Evolutionary conservation across 2,329 filamentous ascomycete genomes (phyloP), one percentile per base, ranked within the genome.

Genomic region (Endoconidiophora laricicola): DNA sequence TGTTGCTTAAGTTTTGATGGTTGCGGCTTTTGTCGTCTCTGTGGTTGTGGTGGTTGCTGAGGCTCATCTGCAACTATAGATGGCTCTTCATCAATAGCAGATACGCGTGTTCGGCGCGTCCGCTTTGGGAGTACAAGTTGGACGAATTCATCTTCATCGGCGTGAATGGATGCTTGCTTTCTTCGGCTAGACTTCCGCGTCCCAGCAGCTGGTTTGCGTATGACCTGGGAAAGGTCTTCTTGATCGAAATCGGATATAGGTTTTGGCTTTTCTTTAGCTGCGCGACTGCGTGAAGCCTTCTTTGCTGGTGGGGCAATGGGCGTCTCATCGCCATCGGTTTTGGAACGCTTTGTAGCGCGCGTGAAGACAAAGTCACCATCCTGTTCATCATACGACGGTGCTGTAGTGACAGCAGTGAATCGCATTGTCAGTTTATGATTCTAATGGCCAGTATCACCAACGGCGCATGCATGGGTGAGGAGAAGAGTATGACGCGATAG

Each of bases 361-460:
- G 79, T 78, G 61, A 87, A 88, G 52, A 78, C 70, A 58, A 88
- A 88, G 55, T 84, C 84, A 58, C 83, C 83, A 66, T 84, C 79
- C 59, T 83, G 75, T 62, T 88, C 83, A 58, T 85, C 81, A 47
- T 66, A 62, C 42, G 59, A 58, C 54, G 60, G 60, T 55, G 66
- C 67, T 67, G 29, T 41, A 33, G 29, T 36, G 5, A 37, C 44
- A 37, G 38, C 37, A 20, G 33, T 18, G 16, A 38, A 39, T 26
- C 33, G 36, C 33, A 48, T 46, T 22, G 52, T 44, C 40, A 50
- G 52, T 55, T 22, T 37, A 24, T 42, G 48, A 18, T 26, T 40
- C 9, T 16, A 6, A n/a, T 45, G 16, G n/a, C 42, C 29, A 16
- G n/a, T 44, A 18, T 26, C 23, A 24, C 14, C 2, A 26, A 46